Conservation (phyloP, 129 eudicot genomes). For the Oenanthe sinensis region DNA sequence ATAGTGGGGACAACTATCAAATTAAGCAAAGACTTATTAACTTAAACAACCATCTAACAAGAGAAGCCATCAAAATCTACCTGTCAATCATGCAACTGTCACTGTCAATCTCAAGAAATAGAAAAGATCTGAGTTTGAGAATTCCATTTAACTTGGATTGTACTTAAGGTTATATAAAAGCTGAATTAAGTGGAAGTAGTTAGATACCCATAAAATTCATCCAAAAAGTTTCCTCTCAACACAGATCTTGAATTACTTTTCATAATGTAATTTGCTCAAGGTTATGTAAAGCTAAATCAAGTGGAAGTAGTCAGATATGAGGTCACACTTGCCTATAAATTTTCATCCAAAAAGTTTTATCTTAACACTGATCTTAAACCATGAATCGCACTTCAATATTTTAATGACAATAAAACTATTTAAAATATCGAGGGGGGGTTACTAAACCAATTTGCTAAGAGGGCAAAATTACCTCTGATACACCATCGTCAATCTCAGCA, state of each 20-base stretch:
- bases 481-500: constrained; percentile 42
- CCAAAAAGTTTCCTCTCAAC: neutral
- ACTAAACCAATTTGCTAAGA: neutral
- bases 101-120: neutral
- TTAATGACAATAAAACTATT: too few species aligned
- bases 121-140: neutral
- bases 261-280: neutral
- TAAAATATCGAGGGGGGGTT: neutral
- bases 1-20: neutral
- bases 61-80: neutral
- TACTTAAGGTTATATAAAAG: neutral
- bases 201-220: neutral
- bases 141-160: neutral
- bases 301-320: neutral
- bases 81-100: neutral
- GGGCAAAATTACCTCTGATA: constrained; percentile 59
- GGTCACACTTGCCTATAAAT: neutral
- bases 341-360: too few species aligned
- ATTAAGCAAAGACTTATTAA: neutral
- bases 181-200: neutral
- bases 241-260: neutral
- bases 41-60: neutral
- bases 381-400: too few species aligned
- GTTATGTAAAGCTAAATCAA: neutral
- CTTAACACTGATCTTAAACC: neutral